Conservation (phyloP, 1,139 yeast species). For the Wickerhamomyces sp. region DNA sequence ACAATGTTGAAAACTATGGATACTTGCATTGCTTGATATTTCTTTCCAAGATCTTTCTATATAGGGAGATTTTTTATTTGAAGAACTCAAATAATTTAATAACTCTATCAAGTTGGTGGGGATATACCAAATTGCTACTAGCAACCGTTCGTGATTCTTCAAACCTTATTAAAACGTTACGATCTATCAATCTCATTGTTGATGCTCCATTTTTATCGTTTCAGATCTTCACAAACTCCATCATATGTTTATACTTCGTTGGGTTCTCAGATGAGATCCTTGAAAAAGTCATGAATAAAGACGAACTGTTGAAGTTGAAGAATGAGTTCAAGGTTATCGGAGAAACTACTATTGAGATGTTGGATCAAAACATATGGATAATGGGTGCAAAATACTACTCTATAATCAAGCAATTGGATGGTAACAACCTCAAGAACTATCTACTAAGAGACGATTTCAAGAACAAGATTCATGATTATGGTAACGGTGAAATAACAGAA, state of each 20-base stretch:
- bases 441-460: constrained; percentile 7
- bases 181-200: constrained; percentile 30
- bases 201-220: constrained; percentile 38
- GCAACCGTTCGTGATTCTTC: constrained; percentile 27
- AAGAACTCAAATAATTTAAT: constrained; percentile 26
- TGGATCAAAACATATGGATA: constrained; percentile 6
- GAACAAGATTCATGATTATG: constrained; percentile 11
- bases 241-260: constrained; percentile 31
- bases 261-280: constrained; percentile 26
- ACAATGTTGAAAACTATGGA: constrained; percentile 34
- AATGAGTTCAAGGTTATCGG: constrained; percentile 6
- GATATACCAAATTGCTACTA: constrained; percentile 24
- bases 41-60: constrained; percentile 31
- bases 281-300: constrained; percentile 1
- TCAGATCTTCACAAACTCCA: constrained; percentile 33
- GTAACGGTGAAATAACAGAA: constrained; percentile 8
- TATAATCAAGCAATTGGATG: constrained; percentile 5
- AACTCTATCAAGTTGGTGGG: constrained; percentile 32
- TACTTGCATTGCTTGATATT: constrained; percentile 34
- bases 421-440: constrained; percentile 6
- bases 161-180: constrained; percentile 24
- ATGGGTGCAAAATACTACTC: constrained; percentile 10
- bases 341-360: constrained; percentile 4
- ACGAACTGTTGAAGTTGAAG: constrained; percentile 1
- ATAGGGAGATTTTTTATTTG: constrained; percentile 34